Base-by-base conservation (phyloP, 2,329 filamentous ascomycete species). In the Alternaria arbusti region DNA sequence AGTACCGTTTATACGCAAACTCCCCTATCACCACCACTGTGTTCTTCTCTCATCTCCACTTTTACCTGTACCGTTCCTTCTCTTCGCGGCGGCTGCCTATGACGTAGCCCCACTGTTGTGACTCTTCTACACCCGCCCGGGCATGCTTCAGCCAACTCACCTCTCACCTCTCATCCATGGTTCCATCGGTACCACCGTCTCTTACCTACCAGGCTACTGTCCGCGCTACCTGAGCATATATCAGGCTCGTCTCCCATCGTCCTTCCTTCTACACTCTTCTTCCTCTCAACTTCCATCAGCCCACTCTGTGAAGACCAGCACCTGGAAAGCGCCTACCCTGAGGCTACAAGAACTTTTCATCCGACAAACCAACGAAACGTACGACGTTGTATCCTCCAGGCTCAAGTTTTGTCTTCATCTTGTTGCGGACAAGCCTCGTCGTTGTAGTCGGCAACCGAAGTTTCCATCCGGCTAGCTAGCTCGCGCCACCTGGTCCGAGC, bases 401-500 rank as follows among this genome's bases (percentile, higher is more conserved):
- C 15, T 13, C 25, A 32, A 30, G 40, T n/a, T 25, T 36, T 49
- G 30, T 28, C 22, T 51, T n/a, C 28, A 50, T 47, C 36, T 17
- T 40, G 36, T 6, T 40, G 36, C n/a, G 5, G 36, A 40, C 36
- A 17, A 40, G 36, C 36, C 5, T 40, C 36, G 36, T 40, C 36
- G 36, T 40, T 40, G 36, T 40, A 17, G 36, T 40, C 36, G 13
- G 17, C 26, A 47, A 25, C 22, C 36, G 51, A 54, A 54, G 36
- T 17, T 40, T 40, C n/a, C 30, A 54, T 54, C 17, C 25, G 47
- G 23, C 36, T 40, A 28, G 11, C 17, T 15, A 22, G 30, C 54
- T 23, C 20, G 26, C 61, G 54, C 57, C 52, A 63, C 56, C 23
- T 58, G 62, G 65, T 58, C 57, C 59, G 36, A 61, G 63, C 63